Conservation (phyloP, 768 basidiomycete species). For the Collybia mongolica region DNA sequence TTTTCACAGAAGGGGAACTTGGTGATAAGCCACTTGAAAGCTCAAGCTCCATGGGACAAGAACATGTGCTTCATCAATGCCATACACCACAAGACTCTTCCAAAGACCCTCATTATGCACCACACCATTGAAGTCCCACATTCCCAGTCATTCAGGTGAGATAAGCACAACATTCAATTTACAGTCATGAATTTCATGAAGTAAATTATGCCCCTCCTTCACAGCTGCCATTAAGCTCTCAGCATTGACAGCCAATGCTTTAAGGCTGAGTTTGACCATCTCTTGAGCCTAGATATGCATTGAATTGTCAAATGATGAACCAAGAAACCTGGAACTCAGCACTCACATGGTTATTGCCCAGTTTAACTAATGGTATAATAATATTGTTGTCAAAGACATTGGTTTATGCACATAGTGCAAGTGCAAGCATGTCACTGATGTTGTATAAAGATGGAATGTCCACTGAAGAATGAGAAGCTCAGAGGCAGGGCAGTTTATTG, state of each 20-base stretch:
- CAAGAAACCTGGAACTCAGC: too few species aligned
- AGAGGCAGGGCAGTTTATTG: constrained; percentile 32
- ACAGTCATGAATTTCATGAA: constrained; percentile 15
- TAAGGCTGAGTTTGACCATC: constrained; percentile 14
- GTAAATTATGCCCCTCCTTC: constrained; percentile 14
- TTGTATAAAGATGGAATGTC: constrained; percentile 33
- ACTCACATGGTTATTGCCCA: too few species aligned
- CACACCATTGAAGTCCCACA: constrained; percentile 13
- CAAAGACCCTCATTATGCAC: constrained; percentile 15
- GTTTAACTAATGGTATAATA: too few species aligned
- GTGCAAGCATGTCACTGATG: too few species aligned
- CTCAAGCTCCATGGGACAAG: constrained; percentile 20
- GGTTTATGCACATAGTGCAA: too few species aligned
- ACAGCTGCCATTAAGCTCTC: constrained; percentile 13
- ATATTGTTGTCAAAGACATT: too few species aligned
- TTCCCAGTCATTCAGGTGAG: constrained; percentile 17
- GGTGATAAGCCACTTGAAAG: constrained; percentile 18
- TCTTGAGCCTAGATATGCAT: constrained; percentile 18
- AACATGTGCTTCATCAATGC: constrained; percentile 23
- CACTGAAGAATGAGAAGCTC: constrained; percentile 31
- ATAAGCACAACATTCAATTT: constrained; percentile 20
- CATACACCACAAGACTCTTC: constrained; percentile 18
- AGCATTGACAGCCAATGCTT: constrained; percentile 15
- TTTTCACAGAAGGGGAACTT: constrained; percentile 10
- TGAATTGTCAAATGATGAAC: too few species aligned